A percentile compares a stretch with the other conserved stretches of the same genome.
Conservation (phyloP, 2,329 filamentous ascomycete genomes). For the Aspergillus sp. region DNA sequence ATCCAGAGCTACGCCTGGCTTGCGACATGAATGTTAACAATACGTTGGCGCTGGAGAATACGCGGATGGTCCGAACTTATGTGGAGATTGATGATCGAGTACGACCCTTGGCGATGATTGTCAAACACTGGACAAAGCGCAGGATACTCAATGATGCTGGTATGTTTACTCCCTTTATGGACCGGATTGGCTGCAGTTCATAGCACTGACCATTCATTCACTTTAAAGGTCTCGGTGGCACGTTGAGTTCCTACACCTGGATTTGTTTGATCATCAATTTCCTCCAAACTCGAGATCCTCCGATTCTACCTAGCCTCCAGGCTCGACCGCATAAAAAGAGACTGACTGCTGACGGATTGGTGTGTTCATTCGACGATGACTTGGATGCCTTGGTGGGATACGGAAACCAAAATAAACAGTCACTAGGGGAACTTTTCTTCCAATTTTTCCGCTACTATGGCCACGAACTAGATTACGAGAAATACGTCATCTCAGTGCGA, state of each 20-base stretch:
- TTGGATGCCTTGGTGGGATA: slow-evolving; percentile 71
- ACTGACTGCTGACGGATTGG: slow-evolving; percentile 62
- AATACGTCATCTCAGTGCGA: slow-evolving; percentile 78
- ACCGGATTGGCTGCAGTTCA: not conserved
- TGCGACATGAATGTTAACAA: slow-evolving; percentile 99
- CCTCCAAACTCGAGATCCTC: slow-evolving; percentile 79
- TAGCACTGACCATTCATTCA: slow-evolving; percentile 18
- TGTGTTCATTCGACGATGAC: slow-evolving; percentile 84
- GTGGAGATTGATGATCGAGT: slow-evolving; percentile 90
- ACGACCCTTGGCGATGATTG: slow-evolving; percentile 87
- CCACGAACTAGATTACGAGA: slow-evolving; percentile 88
- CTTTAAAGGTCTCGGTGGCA: slow-evolving; percentile 76
- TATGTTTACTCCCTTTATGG: slow-evolving; percentile 48
- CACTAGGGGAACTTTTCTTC: slow-evolving; percentile 82
- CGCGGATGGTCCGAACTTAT: slow-evolving; percentile 96
- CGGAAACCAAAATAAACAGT: slow-evolving; percentile 77
- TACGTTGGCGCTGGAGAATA: slow-evolving; percentile 90
- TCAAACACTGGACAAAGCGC: slow-evolving; percentile 95
- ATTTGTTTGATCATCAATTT: slow-evolving; percentile 98
- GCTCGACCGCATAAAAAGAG: slow-evolving; percentile 65
- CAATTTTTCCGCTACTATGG: slow-evolving; percentile 95
- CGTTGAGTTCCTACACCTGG: slow-evolving; percentile 97
- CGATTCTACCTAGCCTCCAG: slow-evolving; percentile 83
- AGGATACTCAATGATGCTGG: slow-evolving; percentile 95
- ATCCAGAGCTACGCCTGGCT: slow-evolving; percentile 82